Percentiles rank a stretch among this genome's conserved stretches.
phyloP scores from a whole-genome alignment of 1,284 basidiomycete species.

The Ceratobasidium sp. region DNA sequence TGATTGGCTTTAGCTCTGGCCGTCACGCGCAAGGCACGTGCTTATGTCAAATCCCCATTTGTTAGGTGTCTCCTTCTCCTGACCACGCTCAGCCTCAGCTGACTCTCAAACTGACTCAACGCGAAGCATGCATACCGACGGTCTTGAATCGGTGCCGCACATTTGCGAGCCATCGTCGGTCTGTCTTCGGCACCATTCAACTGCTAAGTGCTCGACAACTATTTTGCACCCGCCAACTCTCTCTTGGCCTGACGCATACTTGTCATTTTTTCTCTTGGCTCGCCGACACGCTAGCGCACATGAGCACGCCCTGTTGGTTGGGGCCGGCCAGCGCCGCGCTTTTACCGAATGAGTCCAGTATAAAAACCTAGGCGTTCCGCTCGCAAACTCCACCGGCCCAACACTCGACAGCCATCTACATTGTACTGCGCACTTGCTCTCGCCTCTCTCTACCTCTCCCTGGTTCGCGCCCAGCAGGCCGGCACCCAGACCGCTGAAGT shows the following conservation, averaged over 20 bases:
- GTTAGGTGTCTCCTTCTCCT: neutral
- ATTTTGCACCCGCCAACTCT: neutral
- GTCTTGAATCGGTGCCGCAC: neutral
- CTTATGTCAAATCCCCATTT: neutral
- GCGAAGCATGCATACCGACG: neutral
- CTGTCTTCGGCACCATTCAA: conserved; percentile 18
- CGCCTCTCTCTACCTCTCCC: conserved; percentile 24
- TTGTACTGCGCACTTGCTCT: conserved; percentile 30
- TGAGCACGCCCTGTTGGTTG: neutral
- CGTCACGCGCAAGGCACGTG: conserved; percentile 1
- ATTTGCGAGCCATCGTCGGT: conserved; percentile 29
- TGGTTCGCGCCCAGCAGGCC: conserved; percentile 17
- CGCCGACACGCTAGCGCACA: neutral
- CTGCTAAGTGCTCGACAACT: neutral
- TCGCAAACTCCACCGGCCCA: conserved; percentile 5
- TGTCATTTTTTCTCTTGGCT: neutral
- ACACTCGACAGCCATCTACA: neutral
- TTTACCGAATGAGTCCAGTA: conserved; percentile 2
- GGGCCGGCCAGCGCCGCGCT: conserved; percentile 5
- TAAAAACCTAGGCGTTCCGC: neutral
- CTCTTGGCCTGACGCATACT: neutral
- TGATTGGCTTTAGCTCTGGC: conserved; percentile 6
- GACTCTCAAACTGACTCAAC: neutral
- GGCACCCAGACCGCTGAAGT: conserved; percentile 21
- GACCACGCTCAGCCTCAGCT: conserved; percentile 8